These are phyloP conservation scores for Neofusicoccum ribis DNA, from an alignment of 2,329 filamentous ascomycete genomes.

Conservation along the genomic window DNA sequence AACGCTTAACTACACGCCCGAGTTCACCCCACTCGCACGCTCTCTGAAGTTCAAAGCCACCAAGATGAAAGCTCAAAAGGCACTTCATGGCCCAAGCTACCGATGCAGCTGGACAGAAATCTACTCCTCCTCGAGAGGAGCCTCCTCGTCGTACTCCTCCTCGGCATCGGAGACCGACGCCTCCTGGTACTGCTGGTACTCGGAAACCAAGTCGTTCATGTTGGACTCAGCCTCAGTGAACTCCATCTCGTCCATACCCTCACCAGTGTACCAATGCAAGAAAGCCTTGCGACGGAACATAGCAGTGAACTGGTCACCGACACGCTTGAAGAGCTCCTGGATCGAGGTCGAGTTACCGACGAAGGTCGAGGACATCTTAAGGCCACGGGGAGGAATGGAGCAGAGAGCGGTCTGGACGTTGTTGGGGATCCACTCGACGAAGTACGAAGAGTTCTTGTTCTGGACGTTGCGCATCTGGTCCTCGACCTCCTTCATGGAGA, in stretches of 20 bases:
- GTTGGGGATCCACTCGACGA: conserved; percentile 99
- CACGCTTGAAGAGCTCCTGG: conserved; percentile 99
- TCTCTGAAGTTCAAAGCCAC: conserved; percentile 13
- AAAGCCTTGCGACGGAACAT: conserved; percentile 99
- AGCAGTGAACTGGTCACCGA: conserved; percentile 98
- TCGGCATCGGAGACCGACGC: conserved; percentile 95
- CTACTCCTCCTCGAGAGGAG: conserved; percentile 68
- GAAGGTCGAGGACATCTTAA: conserved; percentile 99
- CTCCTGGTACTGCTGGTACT: conserved; percentile 99
- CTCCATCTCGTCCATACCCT: conserved; percentile 99
- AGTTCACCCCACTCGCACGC: conserved; percentile 11
- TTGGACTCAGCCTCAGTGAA: conserved; percentile 99
- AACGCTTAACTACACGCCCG: conserved; percentile 17
- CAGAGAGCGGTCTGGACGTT: conserved; percentile 99
- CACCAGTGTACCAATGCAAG: conserved; percentile 99
- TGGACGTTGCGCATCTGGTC: conserved; percentile 99
- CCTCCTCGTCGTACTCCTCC: conserved; percentile 91
- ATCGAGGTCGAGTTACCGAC: conserved; percentile 99
- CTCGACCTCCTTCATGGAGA: conserved; percentile 99
- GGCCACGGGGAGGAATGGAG: conserved; percentile 94
- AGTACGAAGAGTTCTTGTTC: conserved; percentile 99
- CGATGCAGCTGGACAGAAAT: conserved; percentile 2
- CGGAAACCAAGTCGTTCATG: conserved; percentile 99
- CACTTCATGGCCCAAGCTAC: neutral
- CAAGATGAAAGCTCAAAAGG: neutral